Conservation (phyloP, 169 alveolate species). For the Fabrea salina region DNA sequence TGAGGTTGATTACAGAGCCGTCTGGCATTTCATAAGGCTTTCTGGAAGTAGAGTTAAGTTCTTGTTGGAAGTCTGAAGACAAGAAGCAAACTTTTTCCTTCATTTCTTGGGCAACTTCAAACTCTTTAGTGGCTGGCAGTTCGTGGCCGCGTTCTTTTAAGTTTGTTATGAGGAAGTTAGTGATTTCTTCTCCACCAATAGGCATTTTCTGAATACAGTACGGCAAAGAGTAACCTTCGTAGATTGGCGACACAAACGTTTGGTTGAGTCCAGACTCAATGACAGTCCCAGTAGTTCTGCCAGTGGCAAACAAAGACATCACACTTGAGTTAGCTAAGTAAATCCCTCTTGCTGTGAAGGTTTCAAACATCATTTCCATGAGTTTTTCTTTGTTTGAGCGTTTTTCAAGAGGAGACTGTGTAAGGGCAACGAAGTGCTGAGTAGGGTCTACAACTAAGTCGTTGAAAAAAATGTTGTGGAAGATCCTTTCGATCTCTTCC, state of each 20-base stretch:
- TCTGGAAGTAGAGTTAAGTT: conserved; percentile 32
- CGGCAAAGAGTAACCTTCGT: conserved; percentile 61
- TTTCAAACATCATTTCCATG: conserved; percentile 53
- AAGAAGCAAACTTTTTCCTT: conserved; percentile 77
- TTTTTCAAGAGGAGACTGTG: conserved; percentile 64
- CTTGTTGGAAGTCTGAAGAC: conserved; percentile 29
- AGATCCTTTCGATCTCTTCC: conserved; percentile 83
- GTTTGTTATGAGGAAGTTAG: conserved; percentile 32
- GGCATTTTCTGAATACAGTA: conserved; percentile 17
- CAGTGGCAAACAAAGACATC: conserved; percentile 63
- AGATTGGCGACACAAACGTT: conserved; percentile 70
- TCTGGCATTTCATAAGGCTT: conserved; percentile 81
- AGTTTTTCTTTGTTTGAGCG: conserved; percentile 50
- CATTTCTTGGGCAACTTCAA: conserved; percentile 72
- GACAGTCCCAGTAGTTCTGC: conserved; percentile 72
- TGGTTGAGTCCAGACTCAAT: conserved; percentile 70
- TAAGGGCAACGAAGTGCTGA: conserved; percentile 45
- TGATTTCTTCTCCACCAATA: conserved; percentile 40
- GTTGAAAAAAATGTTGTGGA: conserved; percentile 46
- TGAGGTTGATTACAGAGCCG: conserved; percentile 67
- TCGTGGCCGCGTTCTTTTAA: conserved; percentile 58
- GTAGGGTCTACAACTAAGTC: conserved; percentile 49
- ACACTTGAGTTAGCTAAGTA: conserved; percentile 70
- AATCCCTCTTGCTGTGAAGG: conserved; percentile 49
- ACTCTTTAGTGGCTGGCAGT: conserved; percentile 76